Conservation (phyloP, 2,329 filamentous ascomycete genomes). For the Chaetomiaceae sp. region DNA sequence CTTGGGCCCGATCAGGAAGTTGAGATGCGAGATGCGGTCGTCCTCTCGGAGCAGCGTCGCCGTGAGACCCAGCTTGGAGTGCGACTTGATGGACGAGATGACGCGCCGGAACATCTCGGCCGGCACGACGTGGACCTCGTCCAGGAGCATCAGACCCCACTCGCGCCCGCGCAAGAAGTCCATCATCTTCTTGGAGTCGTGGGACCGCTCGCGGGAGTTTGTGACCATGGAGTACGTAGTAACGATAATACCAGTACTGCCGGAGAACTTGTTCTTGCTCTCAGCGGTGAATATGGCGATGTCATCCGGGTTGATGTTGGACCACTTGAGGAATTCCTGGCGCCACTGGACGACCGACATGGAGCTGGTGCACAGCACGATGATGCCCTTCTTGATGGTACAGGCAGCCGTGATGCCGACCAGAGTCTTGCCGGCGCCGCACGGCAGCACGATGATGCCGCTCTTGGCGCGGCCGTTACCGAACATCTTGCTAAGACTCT, state of each 20-base stretch:
- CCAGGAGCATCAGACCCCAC: conserved; percentile 95
- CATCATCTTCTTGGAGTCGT: conserved; percentile 97
- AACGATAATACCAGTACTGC: conserved; percentile 92
- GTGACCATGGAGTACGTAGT: conserved; percentile 99
- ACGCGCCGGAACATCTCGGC: conserved; percentile 95
- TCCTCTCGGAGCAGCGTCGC: conserved; percentile 93
- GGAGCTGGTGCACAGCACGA: conserved; percentile 91
- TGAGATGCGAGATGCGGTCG: conserved; percentile 95
- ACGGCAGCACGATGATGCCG: conserved; percentile 94
- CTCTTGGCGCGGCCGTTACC: conserved; percentile 95
- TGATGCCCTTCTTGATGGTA: conserved; percentile 93
- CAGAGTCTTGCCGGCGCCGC: conserved; percentile 92
- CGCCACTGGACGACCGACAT: conserved; percentile 99
- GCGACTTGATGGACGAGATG: conserved; percentile 85
- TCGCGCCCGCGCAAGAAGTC: conserved; percentile 81
- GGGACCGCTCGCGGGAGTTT: conserved; percentile 75
- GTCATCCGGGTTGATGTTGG: conserved; percentile 85
- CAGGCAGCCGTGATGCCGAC: conserved; percentile 98
- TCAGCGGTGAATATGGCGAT: conserved; percentile 94
- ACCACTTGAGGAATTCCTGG: conserved; percentile 96
- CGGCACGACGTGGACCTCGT: conserved; percentile 96
- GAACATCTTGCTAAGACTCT: conserved; percentile 98
- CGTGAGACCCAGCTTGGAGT: conserved; percentile 90
- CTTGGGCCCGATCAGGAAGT: conserved; percentile 96
- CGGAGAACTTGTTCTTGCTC: conserved; percentile 75